Base-by-base conservation (phyloP, 805 yeast species). In the Ogataea methanolica region DNA sequence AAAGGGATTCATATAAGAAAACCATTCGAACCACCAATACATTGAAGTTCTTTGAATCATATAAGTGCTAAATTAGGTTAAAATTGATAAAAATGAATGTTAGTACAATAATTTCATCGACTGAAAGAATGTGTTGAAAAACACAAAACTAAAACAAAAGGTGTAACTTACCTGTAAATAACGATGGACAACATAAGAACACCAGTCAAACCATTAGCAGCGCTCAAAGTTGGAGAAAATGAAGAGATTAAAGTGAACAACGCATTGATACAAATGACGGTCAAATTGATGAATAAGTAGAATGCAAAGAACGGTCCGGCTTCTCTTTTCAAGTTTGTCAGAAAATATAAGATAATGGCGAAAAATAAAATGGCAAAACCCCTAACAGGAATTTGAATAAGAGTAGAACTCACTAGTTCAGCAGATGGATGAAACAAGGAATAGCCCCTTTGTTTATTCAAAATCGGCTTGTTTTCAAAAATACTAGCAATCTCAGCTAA, bases 351-450 rank as follows among this genome's bases (percentile, higher is more conserved):
- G 19, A 70, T 62, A 47, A 78, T 48, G 0, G 80, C 73, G 51
- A 81, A 69, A 42, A 76, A 60, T 33, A 78, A 44, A 44, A 76
- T 70, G n/a, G 80, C 76, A 64, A 76, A 55, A 36, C 79, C 65
- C 57, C 81, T 79, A 39, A 76, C 70, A 3, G 87, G 88, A 43
- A 80, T 61, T 57, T 79, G 82, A 39, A 82, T 74, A 35, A 82
- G 59, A 53, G 78, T 75, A 49, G 73, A 73, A 9, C 84, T 79
- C 39, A 83, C 53, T 8, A 83, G 76, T 64, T 82, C 87, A 26
- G 85, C 85, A 23, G 86, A 74, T 16, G 82, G 80, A 50, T 82
- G 77, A 61, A 79, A 81, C 67, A 83, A 68, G 14, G 83, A 78
- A 55, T 79, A 82, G 29, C 82, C 74, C 57, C 78, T 76, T 58